phyloP scores from a whole-genome alignment of 768 basidiomycete species.

The Lyophyllum shimeji region DNA sequence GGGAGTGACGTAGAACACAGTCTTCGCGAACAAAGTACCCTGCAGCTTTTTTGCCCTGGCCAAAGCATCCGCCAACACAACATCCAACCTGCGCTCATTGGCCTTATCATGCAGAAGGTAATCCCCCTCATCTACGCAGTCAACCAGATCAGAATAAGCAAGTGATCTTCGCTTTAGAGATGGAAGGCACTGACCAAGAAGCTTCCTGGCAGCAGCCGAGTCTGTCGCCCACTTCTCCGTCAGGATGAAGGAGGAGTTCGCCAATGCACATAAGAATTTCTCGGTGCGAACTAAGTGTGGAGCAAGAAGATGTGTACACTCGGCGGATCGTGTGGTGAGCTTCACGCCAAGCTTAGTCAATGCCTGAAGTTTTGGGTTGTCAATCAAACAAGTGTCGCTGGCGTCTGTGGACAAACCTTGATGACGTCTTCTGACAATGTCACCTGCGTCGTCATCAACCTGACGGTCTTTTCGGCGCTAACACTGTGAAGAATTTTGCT shows the following conservation, averaged over 20 bases:
- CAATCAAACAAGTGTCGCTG: neutral
- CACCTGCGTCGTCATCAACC: slow-evolving; percentile 71
- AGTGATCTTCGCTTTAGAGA: neutral
- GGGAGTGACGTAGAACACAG: slow-evolving; percentile 75
- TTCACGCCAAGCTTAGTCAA: slow-evolving; percentile 67
- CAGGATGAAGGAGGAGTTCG: slow-evolving; percentile 60
- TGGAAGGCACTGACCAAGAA: slow-evolving; percentile 56
- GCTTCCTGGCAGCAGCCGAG: slow-evolving; percentile 50
- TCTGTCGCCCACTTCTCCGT: slow-evolving; percentile 67
- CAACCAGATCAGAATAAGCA: neutral
- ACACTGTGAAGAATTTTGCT: neutral
- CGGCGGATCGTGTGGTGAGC: slow-evolving; percentile 54
- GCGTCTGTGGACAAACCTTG: slow-evolving; percentile 45
- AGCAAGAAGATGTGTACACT: slow-evolving; percentile 81
- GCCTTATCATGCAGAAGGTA: slow-evolving; percentile 60
- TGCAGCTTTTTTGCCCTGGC: slow-evolving; percentile 50
- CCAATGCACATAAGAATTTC: slow-evolving; percentile 82
- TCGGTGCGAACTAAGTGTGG: slow-evolving; percentile 76
- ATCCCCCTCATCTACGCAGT: slow-evolving; percentile 54
- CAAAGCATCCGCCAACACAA: slow-evolving; percentile 64
- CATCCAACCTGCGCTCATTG: slow-evolving; percentile 65
- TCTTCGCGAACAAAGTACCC: slow-evolving; percentile 60
- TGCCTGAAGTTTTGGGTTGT: slow-evolving; percentile 36
- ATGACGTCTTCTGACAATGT: slow-evolving; percentile 52
- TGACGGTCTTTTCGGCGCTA: slow-evolving; percentile 28